phyloP scores from a whole-genome alignment of 345 rosid genomes.

The Euclidium syriacum region DNA sequence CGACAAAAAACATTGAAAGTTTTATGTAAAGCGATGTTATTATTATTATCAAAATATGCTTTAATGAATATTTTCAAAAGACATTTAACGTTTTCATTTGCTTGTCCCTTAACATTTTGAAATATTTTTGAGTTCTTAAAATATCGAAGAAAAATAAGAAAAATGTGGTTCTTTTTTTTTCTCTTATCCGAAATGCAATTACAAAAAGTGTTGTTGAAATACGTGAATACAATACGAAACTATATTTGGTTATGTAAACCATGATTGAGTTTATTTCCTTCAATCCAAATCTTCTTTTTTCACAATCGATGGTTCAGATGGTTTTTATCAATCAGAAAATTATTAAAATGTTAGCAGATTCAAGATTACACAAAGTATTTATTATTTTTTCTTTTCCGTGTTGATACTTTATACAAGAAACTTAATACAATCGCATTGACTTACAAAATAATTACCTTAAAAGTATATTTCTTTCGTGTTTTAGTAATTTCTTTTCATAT shows the following conservation, averaged over 20 bases:
- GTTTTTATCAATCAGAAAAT: background rate
- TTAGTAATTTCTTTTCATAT: too few relatives aligned
- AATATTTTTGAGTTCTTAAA: background rate
- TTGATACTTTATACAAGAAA: too few relatives aligned
- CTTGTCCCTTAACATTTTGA: background rate
- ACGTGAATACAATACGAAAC: too few relatives aligned
- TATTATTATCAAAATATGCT: constrained; percentile 7
- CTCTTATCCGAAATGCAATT: too few relatives aligned
- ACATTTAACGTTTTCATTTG: background rate
- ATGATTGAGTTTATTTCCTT: background rate
- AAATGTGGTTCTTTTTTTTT: background rate
- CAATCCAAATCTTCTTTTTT: too few relatives aligned
- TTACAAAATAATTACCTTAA: background rate
- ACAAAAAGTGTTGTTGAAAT: too few relatives aligned
- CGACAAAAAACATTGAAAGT: constrained; percentile 9
- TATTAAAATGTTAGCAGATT: background rate
- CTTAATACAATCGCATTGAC: background rate
- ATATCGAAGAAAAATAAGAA: too few relatives aligned
- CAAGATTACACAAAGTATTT: background rate
- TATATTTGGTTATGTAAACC: too few relatives aligned
- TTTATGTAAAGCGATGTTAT: constrained; percentile 22
- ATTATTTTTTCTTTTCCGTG: too few relatives aligned
- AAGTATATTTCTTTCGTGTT: background rate
- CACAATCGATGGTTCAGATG: background rate
- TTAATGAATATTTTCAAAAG: constrained; percentile 6